These are phyloP conservation scores for Chenopodium berlandieri DNA, from an alignment of 148 eudicot genomes.

Conservation along the genomic window DNA sequence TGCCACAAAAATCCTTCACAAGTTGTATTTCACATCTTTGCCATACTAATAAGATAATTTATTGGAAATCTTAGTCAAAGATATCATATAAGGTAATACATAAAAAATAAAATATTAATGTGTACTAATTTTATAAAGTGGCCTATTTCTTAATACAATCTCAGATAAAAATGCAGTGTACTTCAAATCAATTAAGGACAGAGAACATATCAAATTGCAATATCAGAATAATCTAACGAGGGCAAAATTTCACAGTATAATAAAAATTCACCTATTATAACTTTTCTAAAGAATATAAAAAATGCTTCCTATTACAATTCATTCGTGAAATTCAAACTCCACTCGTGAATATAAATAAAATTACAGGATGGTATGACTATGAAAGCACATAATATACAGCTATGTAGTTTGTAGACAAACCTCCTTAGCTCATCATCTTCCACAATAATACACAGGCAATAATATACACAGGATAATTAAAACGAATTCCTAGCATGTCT, in stretches of 20 bases:
- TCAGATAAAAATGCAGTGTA: too few species aligned
- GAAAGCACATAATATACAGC: slow-evolving; percentile 3
- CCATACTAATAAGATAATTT: not conserved
- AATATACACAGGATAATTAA: slow-evolving; percentile 22
- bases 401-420: slow-evolving; percentile 8
- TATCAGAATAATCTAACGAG: not conserved
- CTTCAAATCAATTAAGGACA: too few species aligned
- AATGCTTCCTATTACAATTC: not conserved
- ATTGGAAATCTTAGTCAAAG: not conserved
- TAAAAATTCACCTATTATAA: not conserved
- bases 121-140: too few species aligned
- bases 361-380: not conserved
- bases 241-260: slow-evolving; percentile 1
- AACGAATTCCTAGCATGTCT: not conserved
- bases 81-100: not conserved
- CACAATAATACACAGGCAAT: slow-evolving; percentile 27
- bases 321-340: slow-evolving; percentile 2
- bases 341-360: not conserved
- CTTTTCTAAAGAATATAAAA: not conserved
- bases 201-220: not conserved
- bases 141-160: too few species aligned
- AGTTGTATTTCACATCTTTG: not conserved
- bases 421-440: slow-evolving; percentile 1
- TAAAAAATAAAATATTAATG: too few species aligned
- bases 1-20: too few species aligned